Conservation (phyloP, 2,329 filamentous ascomycete species). For the Apiospora malaysiana region DNA sequence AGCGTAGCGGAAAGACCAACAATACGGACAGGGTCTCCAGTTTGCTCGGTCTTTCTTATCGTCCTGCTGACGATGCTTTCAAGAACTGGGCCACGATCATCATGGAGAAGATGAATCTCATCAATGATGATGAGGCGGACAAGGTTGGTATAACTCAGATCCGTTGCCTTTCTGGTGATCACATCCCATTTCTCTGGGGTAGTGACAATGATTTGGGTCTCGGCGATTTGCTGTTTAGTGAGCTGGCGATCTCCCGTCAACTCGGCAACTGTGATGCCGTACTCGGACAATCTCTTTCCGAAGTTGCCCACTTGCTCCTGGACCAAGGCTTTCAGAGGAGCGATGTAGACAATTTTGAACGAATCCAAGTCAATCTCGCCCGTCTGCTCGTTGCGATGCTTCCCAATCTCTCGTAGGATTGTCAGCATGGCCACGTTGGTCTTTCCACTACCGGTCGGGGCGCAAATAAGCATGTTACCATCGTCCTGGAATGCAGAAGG, state of each 20-base stretch:
- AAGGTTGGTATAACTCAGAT: conserved; percentile 96
- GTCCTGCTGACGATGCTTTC: conserved; percentile 97
- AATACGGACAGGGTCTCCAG: conserved; percentile 88
- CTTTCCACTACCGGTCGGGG: conserved; percentile 95
- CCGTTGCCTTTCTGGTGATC: conserved; percentile 96
- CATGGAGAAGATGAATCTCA: conserved; percentile 96
- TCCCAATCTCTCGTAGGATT: conserved; percentile 95
- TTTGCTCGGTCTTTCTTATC: conserved; percentile 91
- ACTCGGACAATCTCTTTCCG: conserved; percentile 86
- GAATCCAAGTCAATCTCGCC: conserved; percentile 95
- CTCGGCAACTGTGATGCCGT: conserved; percentile 92
- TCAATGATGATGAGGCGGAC: conserved; percentile 96
- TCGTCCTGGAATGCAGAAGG: conserved; percentile 91
- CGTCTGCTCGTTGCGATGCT: conserved; percentile 85
- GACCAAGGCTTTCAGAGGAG: conserved; percentile 91
- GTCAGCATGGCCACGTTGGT: conserved; percentile 98
- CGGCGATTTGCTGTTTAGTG: conserved; percentile 97
- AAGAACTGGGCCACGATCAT: conserved; percentile 93
- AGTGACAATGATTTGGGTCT: conserved; percentile 97
- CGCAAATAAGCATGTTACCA: conserved; percentile 97
- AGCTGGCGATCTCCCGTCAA: conserved; percentile 96
- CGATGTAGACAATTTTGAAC: conserved; percentile 99
- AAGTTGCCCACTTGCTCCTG: conserved; percentile 99
- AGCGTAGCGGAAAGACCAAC: conserved; percentile 93
- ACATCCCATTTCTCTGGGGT: conserved; percentile 99